Evolutionary conservation across 2,329 filamentous ascomycete species (phyloP), one percentile per base, ranked within the genome.

Genomic region (Blastomyces emzantsi): DNA sequence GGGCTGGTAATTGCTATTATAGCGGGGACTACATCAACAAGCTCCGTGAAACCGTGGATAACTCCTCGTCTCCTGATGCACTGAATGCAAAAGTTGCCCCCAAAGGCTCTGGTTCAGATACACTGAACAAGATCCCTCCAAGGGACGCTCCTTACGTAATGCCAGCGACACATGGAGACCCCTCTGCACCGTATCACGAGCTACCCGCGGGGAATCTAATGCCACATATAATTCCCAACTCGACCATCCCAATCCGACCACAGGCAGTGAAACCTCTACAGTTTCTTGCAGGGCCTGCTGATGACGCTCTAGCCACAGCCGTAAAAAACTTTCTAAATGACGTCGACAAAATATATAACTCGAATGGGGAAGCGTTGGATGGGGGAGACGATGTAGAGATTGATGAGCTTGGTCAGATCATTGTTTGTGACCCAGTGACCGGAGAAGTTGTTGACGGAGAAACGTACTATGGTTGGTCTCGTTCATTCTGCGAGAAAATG

Each of bases 391-490:
- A 80, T 5, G 75, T 81, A n/a, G 87, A 90, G 67, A 77, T 93
- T n/a, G 88, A 90, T 70, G 86, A 88, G 67, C 80, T 94, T 64
- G 91, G 90, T 13, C 88, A 94, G 72, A 77, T 82, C 19, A 79
- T 90, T 61, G 77, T 86, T 22, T 73, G 84, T 2, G 86, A 91
- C 68, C 85, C 87, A 67, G 77, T 84, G n/a, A 88, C 84, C 0
- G 87, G 87, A 0, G 84, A 88, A 2, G 76, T 87, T 1, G 73
- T 87, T 7, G 80, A 82, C 7, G 87, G 87, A 1, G 87, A 90
- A 66, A 90, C 89, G 0, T 95, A 95, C 73, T 95, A 95, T 72
- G 92, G 91, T 65, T 96, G 92, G 92, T 93, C 90, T 5, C 83
- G 84, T 49, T 79, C 80, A 0, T 94, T 96, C 69, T 95, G 90